Evolutionary conservation across 1,139 yeast genomes (phyloP).

Genomic region (Yamadazyma songkhlaensis): DNA sequence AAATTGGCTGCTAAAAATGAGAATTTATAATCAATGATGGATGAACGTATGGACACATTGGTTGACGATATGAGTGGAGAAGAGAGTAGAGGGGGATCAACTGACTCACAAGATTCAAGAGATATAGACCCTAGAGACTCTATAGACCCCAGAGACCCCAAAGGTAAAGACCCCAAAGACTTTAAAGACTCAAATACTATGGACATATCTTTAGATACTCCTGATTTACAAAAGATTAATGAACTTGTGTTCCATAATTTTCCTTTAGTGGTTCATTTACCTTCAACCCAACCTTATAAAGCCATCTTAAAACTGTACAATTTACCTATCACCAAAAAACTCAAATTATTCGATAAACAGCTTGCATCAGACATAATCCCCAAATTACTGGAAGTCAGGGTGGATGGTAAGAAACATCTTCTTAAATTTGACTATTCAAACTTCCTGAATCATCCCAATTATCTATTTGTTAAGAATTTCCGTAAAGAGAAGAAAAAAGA

Average conservation of each 20-base stretch:
- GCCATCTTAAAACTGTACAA: neutral
- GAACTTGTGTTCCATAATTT: constrained; percentile 12
- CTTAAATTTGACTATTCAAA: constrained; percentile 28
- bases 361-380: constrained; percentile 10
- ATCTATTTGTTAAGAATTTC: constrained; percentile 54
- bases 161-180: no score
- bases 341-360: constrained; percentile 8
- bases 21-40: constrained; percentile 1
- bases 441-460: constrained; percentile 64
- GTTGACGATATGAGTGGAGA: no score
- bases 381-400: constrained; percentile 1
- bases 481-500: constrained; percentile 18
- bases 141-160: no score
- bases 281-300: neutral
- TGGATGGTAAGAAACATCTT: constrained; percentile 3
- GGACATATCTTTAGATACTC: no score
- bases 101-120: no score
- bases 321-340: constrained; percentile 2
- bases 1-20: constrained; percentile 6
- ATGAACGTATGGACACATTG: no score
- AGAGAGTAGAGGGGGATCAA: no score
- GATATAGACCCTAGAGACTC: no score
- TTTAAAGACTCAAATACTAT: no score
- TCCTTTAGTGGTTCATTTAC: constrained; percentile 8
- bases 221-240: constrained; percentile 7